Evolutionary conservation across 129 eudicot species (phyloP).

Genomic region (Mikania micrantha): DNA sequence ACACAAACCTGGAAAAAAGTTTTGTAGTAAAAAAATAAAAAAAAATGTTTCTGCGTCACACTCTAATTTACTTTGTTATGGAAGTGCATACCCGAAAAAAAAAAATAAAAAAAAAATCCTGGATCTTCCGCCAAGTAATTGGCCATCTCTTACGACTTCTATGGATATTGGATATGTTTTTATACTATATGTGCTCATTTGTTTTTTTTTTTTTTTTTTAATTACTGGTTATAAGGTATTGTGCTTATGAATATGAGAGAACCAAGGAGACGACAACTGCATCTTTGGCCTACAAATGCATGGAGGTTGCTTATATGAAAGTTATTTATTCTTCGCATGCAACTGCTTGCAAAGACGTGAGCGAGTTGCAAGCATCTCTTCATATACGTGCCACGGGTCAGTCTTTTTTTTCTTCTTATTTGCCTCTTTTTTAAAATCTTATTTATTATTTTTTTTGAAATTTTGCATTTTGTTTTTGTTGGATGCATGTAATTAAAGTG

Average conservation of each 20-base stretch:
- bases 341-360: slow-evolving; percentile 59
- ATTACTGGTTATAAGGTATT: slow-evolving; percentile 45
- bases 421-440: not conserved
- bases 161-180: not conserved
- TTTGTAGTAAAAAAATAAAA: no score
- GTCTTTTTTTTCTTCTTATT: not conserved
- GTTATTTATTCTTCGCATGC: slow-evolving; percentile 67
- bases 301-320: slow-evolving; percentile 87
- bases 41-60: no score
- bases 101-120: no score
- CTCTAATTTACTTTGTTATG: no score
- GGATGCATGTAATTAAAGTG: not conserved
- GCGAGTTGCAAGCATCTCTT: slow-evolving; percentile 74
- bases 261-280: slow-evolving; percentile 85
- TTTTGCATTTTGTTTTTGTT: not conserved
- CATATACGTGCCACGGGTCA: slow-evolving; percentile 69
- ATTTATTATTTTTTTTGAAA: not conserved
- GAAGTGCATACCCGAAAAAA: not conserved
- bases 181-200: not conserved
- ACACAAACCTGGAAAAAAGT: no score
- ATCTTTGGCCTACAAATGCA: slow-evolving; percentile 93
- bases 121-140: no score
- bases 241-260: slow-evolving; percentile 92
- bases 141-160: not conserved
- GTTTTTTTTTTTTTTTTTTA: not conserved